Conservation (phyloP, 495 filamentous ascomycete genomes). For the Podospora sp. region DNA sequence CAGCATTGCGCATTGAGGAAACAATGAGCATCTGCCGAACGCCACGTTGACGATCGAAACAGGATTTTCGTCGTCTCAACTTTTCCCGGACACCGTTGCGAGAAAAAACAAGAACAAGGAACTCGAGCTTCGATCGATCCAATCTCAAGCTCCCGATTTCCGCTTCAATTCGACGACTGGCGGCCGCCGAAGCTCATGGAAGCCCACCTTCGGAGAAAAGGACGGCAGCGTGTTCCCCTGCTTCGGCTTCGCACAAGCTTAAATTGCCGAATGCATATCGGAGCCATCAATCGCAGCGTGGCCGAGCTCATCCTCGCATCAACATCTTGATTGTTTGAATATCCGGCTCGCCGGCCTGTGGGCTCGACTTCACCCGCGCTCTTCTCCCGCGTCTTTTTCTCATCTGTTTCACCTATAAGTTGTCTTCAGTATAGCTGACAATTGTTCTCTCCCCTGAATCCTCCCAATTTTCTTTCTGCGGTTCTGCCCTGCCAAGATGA, state of each 20-base stretch:
- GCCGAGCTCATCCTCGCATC: not conserved
- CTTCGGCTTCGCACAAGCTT: not conserved
- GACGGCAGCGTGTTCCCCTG: not conserved
- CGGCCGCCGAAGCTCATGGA: not conserved
- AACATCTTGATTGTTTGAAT: conserved; percentile 5
- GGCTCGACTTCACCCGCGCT: conserved; percentile 10
- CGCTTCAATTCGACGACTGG: not conserved
- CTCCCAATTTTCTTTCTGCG: not conserved
- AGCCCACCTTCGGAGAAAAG: conserved; percentile 4
- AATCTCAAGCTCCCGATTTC: not conserved
- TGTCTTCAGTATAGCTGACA: not conserved
- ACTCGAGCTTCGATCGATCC: not conserved
- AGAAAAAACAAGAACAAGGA: conserved; percentile 1
- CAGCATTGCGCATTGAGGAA: conserved; percentile 7
- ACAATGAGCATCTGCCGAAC: conserved; percentile 12
- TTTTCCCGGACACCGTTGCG: not conserved
- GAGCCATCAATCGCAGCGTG: conserved; percentile 11
- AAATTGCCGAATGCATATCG: conserved; percentile 3
- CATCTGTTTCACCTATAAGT: not conserved
- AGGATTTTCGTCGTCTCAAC: not conserved
- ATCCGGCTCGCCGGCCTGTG: not conserved
- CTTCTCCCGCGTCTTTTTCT: conserved; percentile 10
- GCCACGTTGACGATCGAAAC: conserved; percentile 20
- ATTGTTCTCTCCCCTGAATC: not conserved
- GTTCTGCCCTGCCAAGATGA: conserved; percentile 9